These are phyloP conservation scores for Naganishia cerealis DNA, from an alignment of 1,284 basidiomycete species.

Conservation along the genomic window DNA sequence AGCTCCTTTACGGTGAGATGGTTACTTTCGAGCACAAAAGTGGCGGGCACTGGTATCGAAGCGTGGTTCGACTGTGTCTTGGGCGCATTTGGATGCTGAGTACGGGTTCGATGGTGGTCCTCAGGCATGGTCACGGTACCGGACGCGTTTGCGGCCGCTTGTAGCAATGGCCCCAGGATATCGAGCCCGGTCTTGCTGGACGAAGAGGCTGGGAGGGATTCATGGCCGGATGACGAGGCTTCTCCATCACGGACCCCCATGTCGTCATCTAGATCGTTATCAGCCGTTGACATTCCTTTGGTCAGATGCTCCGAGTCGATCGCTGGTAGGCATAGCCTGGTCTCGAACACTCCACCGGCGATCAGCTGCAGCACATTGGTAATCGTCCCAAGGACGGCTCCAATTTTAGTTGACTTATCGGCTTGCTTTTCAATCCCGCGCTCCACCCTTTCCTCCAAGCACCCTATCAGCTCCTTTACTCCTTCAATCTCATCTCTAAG, in stretches of 20 bases:
- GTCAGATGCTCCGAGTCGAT: neutral
- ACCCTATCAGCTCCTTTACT: neutral
- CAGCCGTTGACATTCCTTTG: neutral
- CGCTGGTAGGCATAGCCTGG: constrained; percentile 2
- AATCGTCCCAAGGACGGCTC: neutral
- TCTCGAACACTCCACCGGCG: neutral
- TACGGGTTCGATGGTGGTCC: neutral
- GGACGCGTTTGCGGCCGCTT: neutral
- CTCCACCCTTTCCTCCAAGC: neutral
- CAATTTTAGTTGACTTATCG: neutral
- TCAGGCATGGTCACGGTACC: neutral
- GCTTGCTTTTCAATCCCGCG: constrained; percentile 2
- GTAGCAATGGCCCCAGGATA: neutral
- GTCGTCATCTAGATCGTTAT: neutral
- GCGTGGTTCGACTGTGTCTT: neutral
- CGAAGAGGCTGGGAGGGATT: neutral
- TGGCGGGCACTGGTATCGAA: neutral
- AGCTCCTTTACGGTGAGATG: neutral
- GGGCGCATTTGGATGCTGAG: neutral
- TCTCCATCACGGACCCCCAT: neutral
- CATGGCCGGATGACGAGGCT: neutral
- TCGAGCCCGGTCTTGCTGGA: neutral
- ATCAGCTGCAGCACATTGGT: constrained; percentile 1
- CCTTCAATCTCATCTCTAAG: constrained; percentile 1
- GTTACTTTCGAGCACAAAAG: constrained; percentile 5